Evolutionary conservation across 179 eudicot genomes (phyloP).

Genomic region (Vitellaria paradoxa): DNA sequence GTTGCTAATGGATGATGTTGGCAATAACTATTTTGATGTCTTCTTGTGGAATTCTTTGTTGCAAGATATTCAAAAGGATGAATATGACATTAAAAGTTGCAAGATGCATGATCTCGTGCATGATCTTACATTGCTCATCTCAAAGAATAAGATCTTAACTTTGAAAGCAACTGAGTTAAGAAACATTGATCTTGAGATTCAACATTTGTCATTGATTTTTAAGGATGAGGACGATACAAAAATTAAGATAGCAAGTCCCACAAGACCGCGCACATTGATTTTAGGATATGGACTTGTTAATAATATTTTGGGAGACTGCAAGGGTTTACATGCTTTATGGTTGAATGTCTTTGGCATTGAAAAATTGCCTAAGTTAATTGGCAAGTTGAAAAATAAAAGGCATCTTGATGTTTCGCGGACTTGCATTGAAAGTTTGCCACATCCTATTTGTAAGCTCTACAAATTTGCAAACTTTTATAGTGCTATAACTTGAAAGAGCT

Average conservation of each 20-base stretch:
- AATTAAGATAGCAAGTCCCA: not conserved
- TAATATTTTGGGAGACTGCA: not conserved
- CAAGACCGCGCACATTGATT: not conserved
- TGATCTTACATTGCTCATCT: too few relatives aligned
- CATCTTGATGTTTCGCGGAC: conserved; percentile 12
- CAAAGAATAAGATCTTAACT: too few relatives aligned
- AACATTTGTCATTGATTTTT: too few relatives aligned
- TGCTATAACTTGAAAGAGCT: not conserved
- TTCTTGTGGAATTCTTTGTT: too few relatives aligned
- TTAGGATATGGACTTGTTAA: not conserved
- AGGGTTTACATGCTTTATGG: not conserved
- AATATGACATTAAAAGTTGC: too few relatives aligned
- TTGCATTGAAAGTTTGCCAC: not conserved
- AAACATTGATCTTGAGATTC: too few relatives aligned
- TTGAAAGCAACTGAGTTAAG: too few relatives aligned
- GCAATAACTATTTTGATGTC: conserved; percentile 23
- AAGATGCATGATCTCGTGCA: too few relatives aligned
- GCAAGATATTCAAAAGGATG: too few relatives aligned
- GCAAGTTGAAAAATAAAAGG: conserved; percentile 2
- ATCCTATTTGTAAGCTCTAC: conserved; percentile 10
- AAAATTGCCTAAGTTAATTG: conserved; percentile 10
- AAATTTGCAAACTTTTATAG: conserved; percentile 17
- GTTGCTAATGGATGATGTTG: conserved; percentile 24
- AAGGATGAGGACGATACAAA: too few relatives aligned
- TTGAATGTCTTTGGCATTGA: not conserved